Conservation (phyloP, 164 flowering plant genomes). For the Berberis vulgaris region DNA sequence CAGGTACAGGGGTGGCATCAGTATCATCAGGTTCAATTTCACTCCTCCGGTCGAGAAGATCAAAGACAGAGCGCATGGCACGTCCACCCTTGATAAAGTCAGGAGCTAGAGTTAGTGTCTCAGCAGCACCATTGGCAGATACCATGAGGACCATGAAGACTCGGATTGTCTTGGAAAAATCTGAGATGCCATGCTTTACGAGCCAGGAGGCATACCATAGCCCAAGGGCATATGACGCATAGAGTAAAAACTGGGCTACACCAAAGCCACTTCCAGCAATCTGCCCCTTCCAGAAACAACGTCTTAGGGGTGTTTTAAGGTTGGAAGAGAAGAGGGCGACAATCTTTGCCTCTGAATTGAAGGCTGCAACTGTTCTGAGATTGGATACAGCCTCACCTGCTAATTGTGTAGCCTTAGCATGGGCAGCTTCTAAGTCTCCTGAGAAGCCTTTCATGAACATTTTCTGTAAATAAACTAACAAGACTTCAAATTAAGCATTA, state of each 20-base stretch:
- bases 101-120: constrained; percentile 91
- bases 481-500: not conserved
- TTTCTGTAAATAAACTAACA: constrained; percentile 44
- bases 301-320: constrained; percentile 55
- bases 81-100: constrained; percentile 95
- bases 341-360: constrained; percentile 82
- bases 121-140: constrained; percentile 99
- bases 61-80: constrained; percentile 91
- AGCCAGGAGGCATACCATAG: constrained; percentile 99
- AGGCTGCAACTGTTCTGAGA: constrained; percentile 90
- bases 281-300: constrained; percentile 97
- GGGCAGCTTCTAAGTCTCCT: constrained; percentile 85
- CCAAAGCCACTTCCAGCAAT: constrained; percentile 94
- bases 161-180: constrained; percentile 88
- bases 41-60: constrained; percentile 82
- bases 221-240: constrained; percentile 90
- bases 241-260: constrained; percentile 78
- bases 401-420: constrained; percentile 90
- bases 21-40: constrained; percentile 92
- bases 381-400: constrained; percentile 96
- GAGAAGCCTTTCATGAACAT: constrained; percentile 97
- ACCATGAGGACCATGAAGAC: constrained; percentile 99
- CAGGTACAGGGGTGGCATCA: constrained; percentile 59
- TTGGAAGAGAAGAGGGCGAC: constrained; percentile 60
- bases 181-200: constrained; percentile 91